Evolutionary conservation across 2,329 filamentous ascomycete genomes (phyloP).

Genomic region (Emmonsiellopsis sp.): DNA sequence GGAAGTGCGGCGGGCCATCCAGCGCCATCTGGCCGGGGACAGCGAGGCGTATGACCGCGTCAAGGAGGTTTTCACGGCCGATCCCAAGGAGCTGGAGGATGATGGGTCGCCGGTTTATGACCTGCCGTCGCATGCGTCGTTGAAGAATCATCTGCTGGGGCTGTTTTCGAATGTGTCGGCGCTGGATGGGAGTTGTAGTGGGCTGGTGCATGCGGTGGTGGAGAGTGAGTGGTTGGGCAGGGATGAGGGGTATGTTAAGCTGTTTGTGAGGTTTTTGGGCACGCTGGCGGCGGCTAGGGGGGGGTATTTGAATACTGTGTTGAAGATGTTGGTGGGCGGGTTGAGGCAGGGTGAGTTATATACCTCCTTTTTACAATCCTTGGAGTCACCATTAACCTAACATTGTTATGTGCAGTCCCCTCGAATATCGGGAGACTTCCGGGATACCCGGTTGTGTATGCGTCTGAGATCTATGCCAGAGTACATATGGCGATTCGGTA

Average conservation of each 20-base stretch:
- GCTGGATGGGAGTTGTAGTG: constrained; percentile 47
- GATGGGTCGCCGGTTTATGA: constrained; percentile 27
- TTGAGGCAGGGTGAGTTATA: constrained; percentile 48
- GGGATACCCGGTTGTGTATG: constrained; percentile 48
- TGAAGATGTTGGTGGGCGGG: constrained; percentile 71
- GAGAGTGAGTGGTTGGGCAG: constrained; percentile 53
- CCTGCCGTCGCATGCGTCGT: constrained; percentile 40
- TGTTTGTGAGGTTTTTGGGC: constrained; percentile 48
- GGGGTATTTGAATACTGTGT: constrained; percentile 62
- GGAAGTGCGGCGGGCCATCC: constrained; percentile 50
- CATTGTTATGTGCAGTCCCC: constrained; percentile 31
- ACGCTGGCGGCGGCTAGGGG: constrained; percentile 73
- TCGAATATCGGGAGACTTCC: constrained; percentile 44
- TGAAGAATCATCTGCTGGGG: constrained; percentile 52
- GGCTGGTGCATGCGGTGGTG: constrained; percentile 49
- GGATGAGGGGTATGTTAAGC: constrained; percentile 48
- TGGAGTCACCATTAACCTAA: neutral
- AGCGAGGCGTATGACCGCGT: constrained; percentile 49
- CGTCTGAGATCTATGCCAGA: constrained; percentile 58
- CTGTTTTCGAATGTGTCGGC: constrained; percentile 47
- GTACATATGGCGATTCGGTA: constrained; percentile 68
- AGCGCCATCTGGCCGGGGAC: constrained; percentile 43
- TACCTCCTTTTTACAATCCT: neutral
- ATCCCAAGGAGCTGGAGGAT: constrained; percentile 32
- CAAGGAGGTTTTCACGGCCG: constrained; percentile 42